phyloP scores from a whole-genome alignment of 2,329 filamentous ascomycete genomes.

The Lasiodiplodia gonubiensis region DNA sequence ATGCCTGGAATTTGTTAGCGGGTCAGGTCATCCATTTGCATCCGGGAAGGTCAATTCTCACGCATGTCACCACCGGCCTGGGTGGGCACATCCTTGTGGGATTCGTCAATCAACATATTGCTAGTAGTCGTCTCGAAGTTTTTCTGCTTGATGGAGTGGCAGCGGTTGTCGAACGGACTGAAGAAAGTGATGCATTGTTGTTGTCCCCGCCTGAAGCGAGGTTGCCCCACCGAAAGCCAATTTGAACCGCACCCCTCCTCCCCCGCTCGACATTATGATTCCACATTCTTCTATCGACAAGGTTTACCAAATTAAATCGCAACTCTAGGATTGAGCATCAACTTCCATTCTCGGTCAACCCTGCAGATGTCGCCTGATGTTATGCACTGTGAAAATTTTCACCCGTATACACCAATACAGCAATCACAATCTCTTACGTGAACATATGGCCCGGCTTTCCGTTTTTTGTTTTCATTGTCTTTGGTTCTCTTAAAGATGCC shows the following conservation, averaged over 20 bases:
- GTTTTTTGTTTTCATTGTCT: not conserved
- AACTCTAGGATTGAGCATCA: no score
- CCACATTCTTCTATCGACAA: not conserved
- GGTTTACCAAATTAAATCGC: no score
- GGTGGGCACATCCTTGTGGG: constrained; percentile 64
- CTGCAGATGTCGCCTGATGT: not conserved
- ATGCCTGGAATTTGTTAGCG: constrained; percentile 64
- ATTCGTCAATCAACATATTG: constrained; percentile 65
- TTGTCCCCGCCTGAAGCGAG: constrained; percentile 16
- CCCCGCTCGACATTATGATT: not conserved
- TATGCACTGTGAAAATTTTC: not conserved
- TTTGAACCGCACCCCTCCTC: not conserved
- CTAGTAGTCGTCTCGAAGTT: not conserved
- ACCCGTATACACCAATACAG: not conserved
- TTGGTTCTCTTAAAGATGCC: not conserved
- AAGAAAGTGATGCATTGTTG: not conserved
- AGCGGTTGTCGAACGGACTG: not conserved
- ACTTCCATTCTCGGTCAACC: no score
- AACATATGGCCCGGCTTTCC: not conserved
- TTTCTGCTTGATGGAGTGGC: not conserved
- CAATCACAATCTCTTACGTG: not conserved
- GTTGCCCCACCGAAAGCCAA: constrained; percentile 19
- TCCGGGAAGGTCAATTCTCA: constrained; percentile 39
- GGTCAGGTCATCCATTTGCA: not conserved
- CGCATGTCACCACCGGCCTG: constrained; percentile 66